phyloP scores from a whole-genome alignment of 2,329 filamentous ascomycete genomes.

The Colletotrichum sp. region DNA sequence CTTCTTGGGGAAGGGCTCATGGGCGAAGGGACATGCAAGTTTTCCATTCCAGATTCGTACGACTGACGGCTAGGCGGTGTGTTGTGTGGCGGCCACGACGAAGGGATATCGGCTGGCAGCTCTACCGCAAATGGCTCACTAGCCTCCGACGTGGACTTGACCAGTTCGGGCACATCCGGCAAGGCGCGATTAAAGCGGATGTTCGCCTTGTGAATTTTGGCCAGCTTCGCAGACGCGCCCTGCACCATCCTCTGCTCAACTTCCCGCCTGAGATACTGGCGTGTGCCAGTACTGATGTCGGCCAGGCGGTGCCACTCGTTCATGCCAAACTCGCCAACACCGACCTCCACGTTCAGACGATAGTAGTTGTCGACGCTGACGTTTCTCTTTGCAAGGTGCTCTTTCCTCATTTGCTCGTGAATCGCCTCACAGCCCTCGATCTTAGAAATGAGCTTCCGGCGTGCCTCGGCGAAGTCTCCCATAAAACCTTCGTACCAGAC shows the following conservation, averaged over 20 bases:
- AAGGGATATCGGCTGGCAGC: slow-evolving; percentile 61
- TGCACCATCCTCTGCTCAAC: slow-evolving; percentile 80
- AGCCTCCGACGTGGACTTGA: slow-evolving; percentile 45
- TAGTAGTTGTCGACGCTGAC: slow-evolving; percentile 93
- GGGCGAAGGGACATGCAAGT: slow-evolving; percentile 44
- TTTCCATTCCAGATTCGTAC: slow-evolving; percentile 62
- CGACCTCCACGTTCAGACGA: slow-evolving; percentile 94
- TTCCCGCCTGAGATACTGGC: slow-evolving; percentile 77
- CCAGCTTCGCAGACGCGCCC: slow-evolving; percentile 79
- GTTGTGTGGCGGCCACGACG: slow-evolving; percentile 35
- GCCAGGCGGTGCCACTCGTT: slow-evolving; percentile 96
- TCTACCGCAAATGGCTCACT: slow-evolving; percentile 60
- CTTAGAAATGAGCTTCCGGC: slow-evolving; percentile 83
- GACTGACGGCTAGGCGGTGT: slow-evolving; percentile 54
- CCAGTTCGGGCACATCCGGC: slow-evolving; percentile 46
- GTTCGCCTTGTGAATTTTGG: slow-evolving; percentile 82
- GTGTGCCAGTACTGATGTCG: slow-evolving; percentile 92
- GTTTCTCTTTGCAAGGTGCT: slow-evolving; percentile 76
- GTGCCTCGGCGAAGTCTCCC: slow-evolving; percentile 90
- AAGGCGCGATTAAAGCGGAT: slow-evolving; percentile 62
- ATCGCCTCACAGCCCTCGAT: slow-evolving; percentile 95
- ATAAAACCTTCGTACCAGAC: slow-evolving; percentile 95
- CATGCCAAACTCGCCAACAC: slow-evolving; percentile 97
- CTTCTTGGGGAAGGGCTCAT: slow-evolving; percentile 50
- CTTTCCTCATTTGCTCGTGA: slow-evolving; percentile 83